Percentiles rank a stretch among this genome's conserved stretches.
Evolutionary conservation across 257 asterid genomes (phyloP).

Genomic region (Cordia subcordata): DNA sequence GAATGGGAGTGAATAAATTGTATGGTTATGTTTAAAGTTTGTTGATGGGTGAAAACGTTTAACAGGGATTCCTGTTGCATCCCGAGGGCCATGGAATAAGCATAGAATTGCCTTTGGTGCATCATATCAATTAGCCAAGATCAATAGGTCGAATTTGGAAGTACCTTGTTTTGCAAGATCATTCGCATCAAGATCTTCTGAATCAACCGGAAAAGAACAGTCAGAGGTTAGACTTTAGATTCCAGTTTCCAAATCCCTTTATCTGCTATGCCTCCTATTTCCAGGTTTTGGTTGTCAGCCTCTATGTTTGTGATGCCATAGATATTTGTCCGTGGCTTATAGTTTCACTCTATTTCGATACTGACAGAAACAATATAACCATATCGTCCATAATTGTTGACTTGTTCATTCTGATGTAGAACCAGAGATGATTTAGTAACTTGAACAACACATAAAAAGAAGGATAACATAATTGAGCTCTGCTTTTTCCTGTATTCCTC

Average conservation of each 20-base stretch:
- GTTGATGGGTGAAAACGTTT: slow-evolving; percentile 13
- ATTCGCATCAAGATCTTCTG: slow-evolving; percentile 59
- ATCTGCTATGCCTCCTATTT: background rate
- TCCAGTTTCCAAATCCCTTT: background rate
- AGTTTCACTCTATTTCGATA: too few relatives aligned
- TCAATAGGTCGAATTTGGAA: slow-evolving; percentile 24
- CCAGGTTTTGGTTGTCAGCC: background rate
- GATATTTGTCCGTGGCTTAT: background rate
- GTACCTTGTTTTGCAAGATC: slow-evolving; percentile 40
- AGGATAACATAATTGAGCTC: too few relatives aligned
- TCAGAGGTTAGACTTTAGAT: slow-evolving; percentile 51
- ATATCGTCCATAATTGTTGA: too few relatives aligned
- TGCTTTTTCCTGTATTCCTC: too few relatives aligned
- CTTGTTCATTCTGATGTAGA: too few relatives aligned
- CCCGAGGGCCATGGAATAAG: slow-evolving; percentile 25
- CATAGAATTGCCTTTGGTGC: slow-evolving; percentile 28
- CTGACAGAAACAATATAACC: too few relatives aligned
- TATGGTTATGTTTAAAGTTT: background rate
- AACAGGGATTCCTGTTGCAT: slow-evolving; percentile 46
- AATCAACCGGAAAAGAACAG: slow-evolving; percentile 35
- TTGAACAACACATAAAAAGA: too few relatives aligned
- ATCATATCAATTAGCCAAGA: slow-evolving; percentile 39
- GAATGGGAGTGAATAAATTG: background rate
- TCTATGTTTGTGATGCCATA: background rate
- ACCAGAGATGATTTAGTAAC: too few relatives aligned